Evolutionary conservation across 164 flowering plant species (phyloP).

Genomic region (Chloranthus sessilifolius): DNA sequence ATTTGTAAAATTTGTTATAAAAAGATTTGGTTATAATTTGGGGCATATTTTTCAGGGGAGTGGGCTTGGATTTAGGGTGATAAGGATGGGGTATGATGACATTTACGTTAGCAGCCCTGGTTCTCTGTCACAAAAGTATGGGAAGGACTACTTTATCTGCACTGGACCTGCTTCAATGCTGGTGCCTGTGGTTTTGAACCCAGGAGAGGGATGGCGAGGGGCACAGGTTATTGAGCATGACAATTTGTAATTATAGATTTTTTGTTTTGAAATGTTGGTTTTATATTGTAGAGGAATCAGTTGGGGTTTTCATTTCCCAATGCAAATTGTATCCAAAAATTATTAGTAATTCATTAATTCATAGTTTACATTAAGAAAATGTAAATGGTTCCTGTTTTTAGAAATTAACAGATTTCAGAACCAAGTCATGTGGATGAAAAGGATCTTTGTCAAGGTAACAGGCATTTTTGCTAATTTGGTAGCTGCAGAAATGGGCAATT

Average conservation of each 20-base stretch:
- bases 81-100: slow-evolving; percentile 82
- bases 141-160: slow-evolving; percentile 71
- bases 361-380: no score
- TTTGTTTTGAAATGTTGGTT: slow-evolving; percentile 2
- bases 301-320: slow-evolving; percentile 8
- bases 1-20: no score
- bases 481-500: no score
- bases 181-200: slow-evolving; percentile 63
- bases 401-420: no score
- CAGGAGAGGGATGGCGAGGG: slow-evolving; percentile 84
- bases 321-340: slow-evolving; percentile 8
- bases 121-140: slow-evolving; percentile 52
- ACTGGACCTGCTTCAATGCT: slow-evolving; percentile 87
- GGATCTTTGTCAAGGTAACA: no score
- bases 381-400: no score
- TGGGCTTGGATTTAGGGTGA: slow-evolving; percentile 62
- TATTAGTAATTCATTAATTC: no score
- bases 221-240: slow-evolving; percentile 90
- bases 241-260: slow-evolving; percentile 50
- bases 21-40: no score
- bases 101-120: slow-evolving; percentile 68
- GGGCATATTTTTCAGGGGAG: slow-evolving; percentile 58
- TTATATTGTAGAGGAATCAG: slow-evolving; percentile 9
- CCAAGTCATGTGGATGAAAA: no score
- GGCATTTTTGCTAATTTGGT: no score